Base-by-base conservation (phyloP, 2,329 filamentous ascomycete species). In the Gyromitra esculenta region DNA sequence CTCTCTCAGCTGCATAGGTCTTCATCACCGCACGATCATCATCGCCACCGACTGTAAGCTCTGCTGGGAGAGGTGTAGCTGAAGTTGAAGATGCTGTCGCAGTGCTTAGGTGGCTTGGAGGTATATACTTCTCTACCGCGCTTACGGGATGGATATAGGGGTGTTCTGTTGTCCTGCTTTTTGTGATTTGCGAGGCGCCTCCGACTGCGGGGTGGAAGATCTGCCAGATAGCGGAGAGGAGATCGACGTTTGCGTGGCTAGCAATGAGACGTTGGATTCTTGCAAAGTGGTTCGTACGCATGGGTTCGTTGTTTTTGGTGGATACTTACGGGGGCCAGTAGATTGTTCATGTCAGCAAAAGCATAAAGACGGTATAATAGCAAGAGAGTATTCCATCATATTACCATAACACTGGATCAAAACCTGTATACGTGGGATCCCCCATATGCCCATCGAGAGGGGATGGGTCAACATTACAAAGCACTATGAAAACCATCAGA, bases 41-140 rank as follows among this genome's bases (percentile, higher is more conserved):
- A 8, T 54, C 5, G 45, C 37, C 54, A 13, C 18, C 18, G 18
- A 21, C 18, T 21, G 39, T 13, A 15, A 66, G 45, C n/a, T 54
- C 54, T 6, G 50, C 73, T 3, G 73, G 73, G 37, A 76, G 57
- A 76, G 15, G 67, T 39, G 41, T 76, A 76, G 21, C 73, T 68
- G 39, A 59, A 60, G 39, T 66, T 48, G 31, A 63, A 76, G 56
- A 76, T 73, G 37, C 56, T 63, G 21, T 73, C 37, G 15, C 41
- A 59, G n/a, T 52, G 18, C 15, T 54, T 31, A 35, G 73, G 41
- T 8, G 63, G 45, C 11, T 56, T 15, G 18, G 73, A 76, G 37
- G 68, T 76, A 52, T 41, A 73, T 18, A 62, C 25, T 11, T 43
- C 25, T 6, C 68, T 68, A 9, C 15, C 41, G 60, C 18, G 18